Conservation (phyloP, 83 land plant species). For the Picea abies region DNA sequence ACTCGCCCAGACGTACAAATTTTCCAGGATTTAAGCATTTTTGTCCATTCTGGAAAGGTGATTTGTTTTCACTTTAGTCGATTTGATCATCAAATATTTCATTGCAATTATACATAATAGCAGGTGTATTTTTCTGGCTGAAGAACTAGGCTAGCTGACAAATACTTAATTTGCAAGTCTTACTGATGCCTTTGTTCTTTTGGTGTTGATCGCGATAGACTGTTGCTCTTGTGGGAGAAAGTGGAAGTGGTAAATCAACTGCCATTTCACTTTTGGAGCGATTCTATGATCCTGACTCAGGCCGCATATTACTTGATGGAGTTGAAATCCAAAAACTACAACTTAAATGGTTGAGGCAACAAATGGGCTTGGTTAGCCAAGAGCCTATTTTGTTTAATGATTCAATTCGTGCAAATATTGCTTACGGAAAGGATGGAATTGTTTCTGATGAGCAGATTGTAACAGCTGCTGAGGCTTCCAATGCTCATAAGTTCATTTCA, state of each 20-base stretch:
- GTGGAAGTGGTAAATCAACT: slow-evolving; percentile 48
- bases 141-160: background rate
- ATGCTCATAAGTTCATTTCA: slow-evolving; percentile 34
- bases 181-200: background rate
- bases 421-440: slow-evolving; percentile 46
- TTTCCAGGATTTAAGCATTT: slow-evolving; percentile 26
- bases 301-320: slow-evolving; percentile 36
- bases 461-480: slow-evolving; percentile 33
- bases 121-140: background rate
- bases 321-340: slow-evolving; percentile 26
- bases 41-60: slow-evolving; percentile 41
- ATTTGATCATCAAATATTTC: background rate
- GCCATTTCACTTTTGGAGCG: slow-evolving; percentile 31
- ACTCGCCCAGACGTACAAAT: slow-evolving; percentile 29
- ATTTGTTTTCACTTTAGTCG: background rate
- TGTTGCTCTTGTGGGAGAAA: slow-evolving; percentile 48
- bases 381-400: slow-evolving; percentile 37
- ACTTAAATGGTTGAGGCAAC: slow-evolving; percentile 41
- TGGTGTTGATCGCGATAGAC: slow-evolving; percentile 23
- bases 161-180: background rate
- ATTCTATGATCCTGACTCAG: slow-evolving; percentile 47
- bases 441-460: slow-evolving; percentile 27
- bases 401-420: slow-evolving; percentile 35
- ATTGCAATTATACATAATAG: background rate
- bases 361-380: slow-evolving; percentile 44